These are phyloP conservation scores for Stemphylium beticola DNA, from an alignment of 2,329 filamentous ascomycete species.

Conservation along the genomic window DNA sequence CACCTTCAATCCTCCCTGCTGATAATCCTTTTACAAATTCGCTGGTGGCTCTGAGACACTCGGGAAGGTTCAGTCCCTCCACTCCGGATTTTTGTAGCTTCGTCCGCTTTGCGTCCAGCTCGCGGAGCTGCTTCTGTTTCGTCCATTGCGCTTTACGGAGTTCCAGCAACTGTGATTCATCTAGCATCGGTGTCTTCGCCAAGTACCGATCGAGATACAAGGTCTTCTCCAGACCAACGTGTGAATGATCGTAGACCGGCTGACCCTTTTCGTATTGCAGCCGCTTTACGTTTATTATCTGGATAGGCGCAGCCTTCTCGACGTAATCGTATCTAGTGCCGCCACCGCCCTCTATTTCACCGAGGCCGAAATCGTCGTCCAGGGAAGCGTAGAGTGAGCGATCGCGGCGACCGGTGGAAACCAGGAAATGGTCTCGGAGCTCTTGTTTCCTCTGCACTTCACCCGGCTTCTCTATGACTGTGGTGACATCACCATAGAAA, in stretches of 20 bases:
- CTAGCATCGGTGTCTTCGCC: slow-evolving; percentile 34
- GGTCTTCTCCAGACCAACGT: slow-evolving; percentile 78
- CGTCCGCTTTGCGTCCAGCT: slow-evolving; percentile 57
- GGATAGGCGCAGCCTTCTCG: slow-evolving; percentile 76
- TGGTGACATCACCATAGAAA: slow-evolving; percentile 55
- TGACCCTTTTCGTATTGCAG: slow-evolving; percentile 68
- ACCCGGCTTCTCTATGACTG: slow-evolving; percentile 40
- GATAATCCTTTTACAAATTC: slow-evolving; percentile 28
- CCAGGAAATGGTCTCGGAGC: slow-evolving; percentile 67
- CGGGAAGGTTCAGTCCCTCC: slow-evolving; percentile 34
- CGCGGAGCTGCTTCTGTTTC: slow-evolving; percentile 68
- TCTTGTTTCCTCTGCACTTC: slow-evolving; percentile 60
- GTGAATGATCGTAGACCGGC: slow-evolving; percentile 59
- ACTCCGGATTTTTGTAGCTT: slow-evolving; percentile 50
- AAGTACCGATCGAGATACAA: slow-evolving; percentile 88
- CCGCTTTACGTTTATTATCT: slow-evolving; percentile 89
- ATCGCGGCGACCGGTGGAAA: slow-evolving; percentile 64
- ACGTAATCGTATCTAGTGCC: slow-evolving; percentile 43
- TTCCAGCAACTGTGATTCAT: slow-evolving; percentile 59
- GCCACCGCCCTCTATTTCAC: slow-evolving; percentile 62
- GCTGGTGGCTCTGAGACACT: slow-evolving; percentile 41
- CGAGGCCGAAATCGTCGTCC: slow-evolving; percentile 82
- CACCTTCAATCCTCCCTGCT: slow-evolving; percentile 12
- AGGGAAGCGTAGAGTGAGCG: slow-evolving; percentile 82
- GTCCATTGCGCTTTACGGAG: slow-evolving; percentile 76